These are phyloP conservation scores for Heterobasidion occidentale DNA, from an alignment of 1,284 basidiomycete species.

Conservation along the genomic window DNA sequence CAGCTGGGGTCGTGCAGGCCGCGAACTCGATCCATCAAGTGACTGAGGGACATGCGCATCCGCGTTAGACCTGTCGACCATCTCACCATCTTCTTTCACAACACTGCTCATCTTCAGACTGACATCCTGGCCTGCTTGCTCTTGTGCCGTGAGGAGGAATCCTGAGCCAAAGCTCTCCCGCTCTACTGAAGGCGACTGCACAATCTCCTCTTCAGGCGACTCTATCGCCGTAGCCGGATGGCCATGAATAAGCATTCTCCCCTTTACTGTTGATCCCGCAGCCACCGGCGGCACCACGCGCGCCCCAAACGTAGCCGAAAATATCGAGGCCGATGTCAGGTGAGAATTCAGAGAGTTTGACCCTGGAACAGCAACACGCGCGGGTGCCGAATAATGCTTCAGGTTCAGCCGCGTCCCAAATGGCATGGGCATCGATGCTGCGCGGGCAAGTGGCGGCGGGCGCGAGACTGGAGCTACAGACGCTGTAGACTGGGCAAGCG, in stretches of 20 bases:
- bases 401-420: slow-evolving; percentile 10
- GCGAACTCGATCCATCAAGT: too few species aligned
- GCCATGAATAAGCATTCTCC: neutral
- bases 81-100: too few species aligned
- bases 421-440: slow-evolving; percentile 3
- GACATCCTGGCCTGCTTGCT: too few species aligned
- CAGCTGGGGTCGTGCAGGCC: too few species aligned
- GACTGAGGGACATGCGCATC: too few species aligned
- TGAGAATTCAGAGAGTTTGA: neutral
- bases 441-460: slow-evolving; percentile 8
- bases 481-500: neutral
- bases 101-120: too few species aligned
- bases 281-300: neutral
- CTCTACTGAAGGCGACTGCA: too few species aligned
- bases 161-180: too few species aligned
- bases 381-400: slow-evolving; percentile 11
- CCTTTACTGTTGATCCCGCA: neutral
- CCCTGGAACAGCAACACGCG: neutral
- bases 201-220: too few species aligned
- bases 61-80: too few species aligned
- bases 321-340: neutral
- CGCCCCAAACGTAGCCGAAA: neutral
- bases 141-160: too few species aligned
- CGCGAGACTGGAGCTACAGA: neutral
- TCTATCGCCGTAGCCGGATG: neutral